phyloP scores from a whole-genome alignment of 352 stramenopile species.

The Globisporangium alternatum region DNA sequence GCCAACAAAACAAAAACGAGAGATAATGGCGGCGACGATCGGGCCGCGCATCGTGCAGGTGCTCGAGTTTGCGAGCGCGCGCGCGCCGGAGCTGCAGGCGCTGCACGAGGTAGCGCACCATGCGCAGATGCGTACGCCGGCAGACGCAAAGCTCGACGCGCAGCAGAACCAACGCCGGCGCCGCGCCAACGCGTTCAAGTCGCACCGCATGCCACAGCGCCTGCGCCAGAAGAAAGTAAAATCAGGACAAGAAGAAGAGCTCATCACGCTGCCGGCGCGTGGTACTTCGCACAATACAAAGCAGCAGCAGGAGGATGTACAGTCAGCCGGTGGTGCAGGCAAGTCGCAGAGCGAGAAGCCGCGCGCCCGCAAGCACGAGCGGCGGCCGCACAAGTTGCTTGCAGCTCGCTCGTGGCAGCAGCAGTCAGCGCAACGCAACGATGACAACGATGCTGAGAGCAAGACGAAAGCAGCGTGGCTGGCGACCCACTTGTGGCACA shows the following conservation, averaged over 20 bases:
- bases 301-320: background rate
- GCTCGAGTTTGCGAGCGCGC: conserved; percentile 71
- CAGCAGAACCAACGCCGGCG: conserved; percentile 68
- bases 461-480: conserved; percentile 36
- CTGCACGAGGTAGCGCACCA: conserved; percentile 60
- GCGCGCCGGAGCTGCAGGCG: conserved; percentile 70
- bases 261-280: conserved; percentile 20
- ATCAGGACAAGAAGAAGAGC: conserved; percentile 7
- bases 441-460: conserved; percentile 2
- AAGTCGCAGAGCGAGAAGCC: conserved; percentile 7
- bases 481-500: conserved; percentile 69
- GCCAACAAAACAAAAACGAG: background rate
- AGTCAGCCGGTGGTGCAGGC: background rate
- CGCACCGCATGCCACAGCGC: conserved; percentile 57
- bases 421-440: background rate
- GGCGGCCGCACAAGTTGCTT: conserved; percentile 50
- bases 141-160: conserved; percentile 43
- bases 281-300: background rate
- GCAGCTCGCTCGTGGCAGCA: conserved; percentile 30
- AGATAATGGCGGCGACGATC: conserved; percentile 30
- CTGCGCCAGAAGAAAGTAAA: conserved; percentile 29
- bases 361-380: conserved; percentile 61
- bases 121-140: conserved; percentile 13
- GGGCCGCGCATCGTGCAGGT: conserved; percentile 71
- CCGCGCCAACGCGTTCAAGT: conserved; percentile 79